phyloP scores from a whole-genome alignment of 2,329 filamentous ascomycete genomes.

The Aureobasidium sp. region DNA sequence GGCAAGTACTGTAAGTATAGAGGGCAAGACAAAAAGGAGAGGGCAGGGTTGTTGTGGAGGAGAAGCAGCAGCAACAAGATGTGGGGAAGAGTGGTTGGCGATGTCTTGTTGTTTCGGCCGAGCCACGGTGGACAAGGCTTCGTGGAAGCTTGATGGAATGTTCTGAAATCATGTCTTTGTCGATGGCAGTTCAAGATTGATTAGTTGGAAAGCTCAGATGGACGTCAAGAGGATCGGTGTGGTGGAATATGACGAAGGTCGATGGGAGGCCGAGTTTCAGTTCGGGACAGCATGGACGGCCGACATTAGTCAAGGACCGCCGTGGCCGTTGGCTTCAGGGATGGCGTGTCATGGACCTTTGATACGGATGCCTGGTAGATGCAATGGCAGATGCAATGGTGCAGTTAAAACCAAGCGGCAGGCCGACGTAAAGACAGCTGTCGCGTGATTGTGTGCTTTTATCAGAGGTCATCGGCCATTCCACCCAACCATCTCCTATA shows the following conservation, averaged over 20 bases:
- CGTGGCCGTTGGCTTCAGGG: constrained; percentile 12
- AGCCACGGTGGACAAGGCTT: not conserved
- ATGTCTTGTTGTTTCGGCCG: not conserved
- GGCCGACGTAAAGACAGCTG: not conserved
- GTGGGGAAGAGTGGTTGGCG: not conserved
- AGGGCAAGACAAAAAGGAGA: not conserved
- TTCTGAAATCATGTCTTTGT: too few species aligned
- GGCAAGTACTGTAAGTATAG: not conserved
- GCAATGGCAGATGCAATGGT: constrained; percentile 2
- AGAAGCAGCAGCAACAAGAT: not conserved
- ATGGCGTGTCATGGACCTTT: constrained; percentile 10
- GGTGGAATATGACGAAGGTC: not conserved
- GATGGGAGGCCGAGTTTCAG: constrained; percentile 13
- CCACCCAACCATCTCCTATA: constrained; percentile 2
- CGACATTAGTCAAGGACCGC: constrained; percentile 6
- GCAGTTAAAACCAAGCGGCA: not conserved
- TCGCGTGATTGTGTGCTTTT: not conserved
- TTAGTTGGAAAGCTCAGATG: not conserved
- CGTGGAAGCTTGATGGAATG: too few species aligned
- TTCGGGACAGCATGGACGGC: not conserved
- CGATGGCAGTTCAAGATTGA: too few species aligned
- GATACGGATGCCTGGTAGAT: constrained; percentile 2
- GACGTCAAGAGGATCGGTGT: not conserved
- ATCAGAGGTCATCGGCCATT: constrained; percentile 3
- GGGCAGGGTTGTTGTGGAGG: not conserved